A percentile compares a stretch with the other conserved stretches of the same genome.
phyloP scores from a whole-genome alignment of 1,284 basidiomycete species.

The Trichosporon sp. region DNA sequence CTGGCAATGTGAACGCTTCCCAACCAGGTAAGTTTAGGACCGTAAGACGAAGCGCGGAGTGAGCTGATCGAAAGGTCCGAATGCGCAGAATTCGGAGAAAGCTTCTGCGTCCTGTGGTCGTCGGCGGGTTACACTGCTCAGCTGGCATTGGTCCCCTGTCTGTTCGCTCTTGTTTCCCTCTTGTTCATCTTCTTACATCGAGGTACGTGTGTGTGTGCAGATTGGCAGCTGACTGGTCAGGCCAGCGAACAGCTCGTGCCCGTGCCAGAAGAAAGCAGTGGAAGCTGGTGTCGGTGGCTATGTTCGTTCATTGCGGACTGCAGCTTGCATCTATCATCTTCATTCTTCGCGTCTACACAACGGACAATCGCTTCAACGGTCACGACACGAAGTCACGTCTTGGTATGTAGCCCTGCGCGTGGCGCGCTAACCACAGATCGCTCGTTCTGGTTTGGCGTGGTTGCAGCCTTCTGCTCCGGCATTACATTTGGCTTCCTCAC shows the following conservation, averaged over 20 bases:
- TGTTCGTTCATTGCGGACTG: conserved; percentile 42
- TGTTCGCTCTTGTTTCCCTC: conserved; percentile 40
- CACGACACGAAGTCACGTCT: conserved; percentile 23
- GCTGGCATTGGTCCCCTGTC: conserved; percentile 44
- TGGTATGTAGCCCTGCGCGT: conserved; percentile 21
- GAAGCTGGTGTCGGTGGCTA: conserved; percentile 47
- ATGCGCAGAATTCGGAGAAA: conserved; percentile 44
- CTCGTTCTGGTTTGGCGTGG: conserved; percentile 41
- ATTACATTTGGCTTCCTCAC: conserved; percentile 37
- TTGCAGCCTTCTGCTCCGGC: conserved; percentile 37
- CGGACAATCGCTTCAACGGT: conserved; percentile 41
- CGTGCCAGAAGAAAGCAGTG: conserved; percentile 44
- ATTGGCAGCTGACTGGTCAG: conserved; percentile 15
- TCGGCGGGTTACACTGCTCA: conserved; percentile 45
- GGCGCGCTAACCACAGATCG: conserved; percentile 25
- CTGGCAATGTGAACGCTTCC: conserved; percentile 41
- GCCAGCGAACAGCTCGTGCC: conserved; percentile 41
- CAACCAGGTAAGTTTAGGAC: conserved; percentile 35
- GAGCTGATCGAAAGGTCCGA: conserved; percentile 35
- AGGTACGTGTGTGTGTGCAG: conserved; percentile 19
- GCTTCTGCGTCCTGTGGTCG: conserved; percentile 43
- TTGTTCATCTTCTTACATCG: conserved; percentile 47
- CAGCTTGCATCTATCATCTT: conserved; percentile 40
- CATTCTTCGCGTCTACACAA: conserved; percentile 42
- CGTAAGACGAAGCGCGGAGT: background rate